Percentiles rank a stretch among this genome's conserved stretches.
These are phyloP conservation scores for Wickerhamomyces rabaulensis DNA, from an alignment of 805 yeast genomes.

Conservation along the genomic window DNA sequence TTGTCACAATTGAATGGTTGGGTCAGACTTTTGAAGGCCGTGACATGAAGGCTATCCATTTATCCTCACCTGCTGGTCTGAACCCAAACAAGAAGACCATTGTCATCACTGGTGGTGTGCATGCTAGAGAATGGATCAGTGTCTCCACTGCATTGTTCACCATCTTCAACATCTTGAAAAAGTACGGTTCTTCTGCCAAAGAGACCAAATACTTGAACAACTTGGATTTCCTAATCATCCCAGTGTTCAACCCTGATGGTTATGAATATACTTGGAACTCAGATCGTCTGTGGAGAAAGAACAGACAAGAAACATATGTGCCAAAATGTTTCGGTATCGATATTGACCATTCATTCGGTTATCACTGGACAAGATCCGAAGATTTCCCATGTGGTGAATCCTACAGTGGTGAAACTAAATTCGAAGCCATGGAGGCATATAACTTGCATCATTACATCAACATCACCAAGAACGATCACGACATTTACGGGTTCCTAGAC, in stretches of 20 bases:
- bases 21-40: conserved; percentile 78
- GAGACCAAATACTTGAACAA: conserved; percentile 45
- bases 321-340: conserved; percentile 78
- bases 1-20: conserved; percentile 57
- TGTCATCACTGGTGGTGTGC: conserved; percentile 78
- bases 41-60: conserved; percentile 59
- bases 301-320: conserved; percentile 67
- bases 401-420: conserved; percentile 70
- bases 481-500: conserved; percentile 72
- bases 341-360: conserved; percentile 78
- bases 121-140: conserved; percentile 89
- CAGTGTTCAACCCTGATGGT: conserved; percentile 89
- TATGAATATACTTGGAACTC: conserved; percentile 75
- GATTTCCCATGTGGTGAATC: conserved; percentile 76
- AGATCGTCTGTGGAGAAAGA: conserved; percentile 86
- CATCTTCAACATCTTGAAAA: conserved; percentile 41
- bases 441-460: conserved; percentile 44
- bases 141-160: conserved; percentile 62
- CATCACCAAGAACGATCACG: conserved; percentile 40
- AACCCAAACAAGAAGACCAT: conserved; percentile 53
- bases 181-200: conserved; percentile 36
- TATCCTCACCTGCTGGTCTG: conserved; percentile 42
- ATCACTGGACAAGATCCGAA: conserved; percentile 62
- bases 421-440: conserved; percentile 58
- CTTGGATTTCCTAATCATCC: conserved; percentile 71